Evolutionary conservation across 192 early-diverging fungal species (phyloP), one percentile per base, ranked within the genome.

Genomic region (Linnemannia schmuckeri): DNA sequence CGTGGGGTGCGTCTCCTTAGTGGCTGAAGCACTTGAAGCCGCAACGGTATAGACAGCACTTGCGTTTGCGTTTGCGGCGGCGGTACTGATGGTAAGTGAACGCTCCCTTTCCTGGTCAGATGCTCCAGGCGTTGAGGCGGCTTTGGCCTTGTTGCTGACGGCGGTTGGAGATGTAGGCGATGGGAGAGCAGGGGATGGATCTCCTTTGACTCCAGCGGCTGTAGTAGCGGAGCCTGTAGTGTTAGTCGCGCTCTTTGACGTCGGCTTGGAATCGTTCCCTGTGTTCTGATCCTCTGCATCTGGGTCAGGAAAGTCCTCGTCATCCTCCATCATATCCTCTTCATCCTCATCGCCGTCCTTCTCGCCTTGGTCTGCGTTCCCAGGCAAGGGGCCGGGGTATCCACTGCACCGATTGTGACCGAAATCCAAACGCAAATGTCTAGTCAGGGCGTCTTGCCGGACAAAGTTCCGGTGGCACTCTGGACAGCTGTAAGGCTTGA

Each of bases 401-500:
- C 85, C 85, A 37, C 79, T 87, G 52, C 85, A 87, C 12, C 85
- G 75, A 55, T 87, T 87, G 72, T 87, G 85, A 6, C 87, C 87
- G 61, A 83, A 88, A 52, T 88, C 87, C 33, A 82, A 10, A 10
- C 87, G 77, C 38, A 88, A 63, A 66, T 88, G 87, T 37, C 87
- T 77, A 0, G 81, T 88, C 71, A 88, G 30, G 20, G 87, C 87
- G 41, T 88, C 87, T 69, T 83, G 82, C 20, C 87, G 63, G 5
- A 83, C 87, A 90, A 96, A 96, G 44, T 90, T 92, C 78, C 95
- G 95, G 27, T 94, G 94, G 81, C 96, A 96, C 24, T 90, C 90
- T 10, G 90, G 88, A 72, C 96, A 96, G 72, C 90, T 92, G 84
- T 94, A 93, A n/a, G 96, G 96, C 84, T 96, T 96, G 66, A 92